phyloP scores from a whole-genome alignment of 805 yeast species.

The Yarrowia keelungensis region DNA sequence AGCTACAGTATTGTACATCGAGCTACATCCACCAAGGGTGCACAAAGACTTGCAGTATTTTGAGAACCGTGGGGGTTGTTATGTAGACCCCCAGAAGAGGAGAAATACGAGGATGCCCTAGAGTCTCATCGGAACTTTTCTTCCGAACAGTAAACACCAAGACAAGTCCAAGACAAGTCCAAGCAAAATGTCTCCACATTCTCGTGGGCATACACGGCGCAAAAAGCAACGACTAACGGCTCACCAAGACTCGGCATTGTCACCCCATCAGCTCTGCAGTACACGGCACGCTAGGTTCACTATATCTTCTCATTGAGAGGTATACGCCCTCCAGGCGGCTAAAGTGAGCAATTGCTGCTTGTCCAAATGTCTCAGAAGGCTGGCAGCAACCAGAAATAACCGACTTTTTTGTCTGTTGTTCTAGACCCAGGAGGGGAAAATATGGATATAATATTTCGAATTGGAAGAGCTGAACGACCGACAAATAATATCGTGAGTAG shows the following conservation, averaged over 20 bases:
- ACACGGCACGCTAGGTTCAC: constrained; percentile 7
- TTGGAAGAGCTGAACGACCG: background rate
- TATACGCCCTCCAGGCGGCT: constrained; percentile 5
- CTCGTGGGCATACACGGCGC: no score
- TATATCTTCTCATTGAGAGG: background rate
- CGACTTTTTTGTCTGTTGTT: background rate
- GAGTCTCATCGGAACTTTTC: no score
- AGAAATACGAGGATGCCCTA: no score
- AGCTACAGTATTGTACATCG: no score
- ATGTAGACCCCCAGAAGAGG: background rate
- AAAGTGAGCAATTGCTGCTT: background rate
- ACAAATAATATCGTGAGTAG: background rate
- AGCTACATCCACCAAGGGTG: no score
- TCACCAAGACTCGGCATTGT: background rate
- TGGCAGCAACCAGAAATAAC: background rate
- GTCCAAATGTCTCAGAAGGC: background rate
- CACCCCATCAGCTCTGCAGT: background rate
- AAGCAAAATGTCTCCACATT: no score
- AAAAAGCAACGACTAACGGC: no score
- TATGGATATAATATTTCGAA: background rate
- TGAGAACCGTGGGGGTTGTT: background rate
- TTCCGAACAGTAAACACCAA: no score
- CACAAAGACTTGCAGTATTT: background rate
- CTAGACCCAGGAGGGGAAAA: background rate
- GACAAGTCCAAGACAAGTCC: no score